These are phyloP conservation scores for Torulaspora franciscae DNA, from an alignment of 805 yeast genomes.

Conservation along the genomic window DNA sequence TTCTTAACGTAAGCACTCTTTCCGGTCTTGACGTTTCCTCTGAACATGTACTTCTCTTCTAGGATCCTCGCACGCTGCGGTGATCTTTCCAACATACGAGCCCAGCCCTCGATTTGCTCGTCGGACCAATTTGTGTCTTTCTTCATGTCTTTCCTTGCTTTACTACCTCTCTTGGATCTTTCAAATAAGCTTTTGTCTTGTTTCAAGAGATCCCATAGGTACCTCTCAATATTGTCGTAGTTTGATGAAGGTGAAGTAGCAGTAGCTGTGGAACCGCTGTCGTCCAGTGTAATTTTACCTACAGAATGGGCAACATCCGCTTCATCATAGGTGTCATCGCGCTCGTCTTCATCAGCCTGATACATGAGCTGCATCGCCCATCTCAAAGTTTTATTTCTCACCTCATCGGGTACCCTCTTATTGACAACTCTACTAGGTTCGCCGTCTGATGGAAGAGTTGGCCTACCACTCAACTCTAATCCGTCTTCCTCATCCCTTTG, in stretches of 20 bases:
- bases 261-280: slow-evolving; percentile 18
- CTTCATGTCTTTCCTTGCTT: slow-evolving; percentile 48
- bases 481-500: slow-evolving; percentile 6
- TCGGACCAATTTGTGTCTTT: slow-evolving; percentile 65
- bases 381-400: slow-evolving; percentile 53
- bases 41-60: slow-evolving; percentile 57
- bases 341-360: slow-evolving; percentile 78
- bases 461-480: slow-evolving; percentile 2
- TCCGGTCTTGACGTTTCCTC: slow-evolving; percentile 37
- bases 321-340: slow-evolving; percentile 72
- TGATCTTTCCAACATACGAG: slow-evolving; percentile 60
- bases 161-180: slow-evolving; percentile 47
- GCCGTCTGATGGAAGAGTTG: slow-evolving; percentile 7
- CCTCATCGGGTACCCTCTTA: slow-evolving; percentile 40
- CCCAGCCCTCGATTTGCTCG: slow-evolving; percentile 94
- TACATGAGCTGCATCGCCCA: slow-evolving; percentile 61
- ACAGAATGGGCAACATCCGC: slow-evolving; percentile 34
- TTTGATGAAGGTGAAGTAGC: slow-evolving; percentile 16
- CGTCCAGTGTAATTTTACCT: slow-evolving; percentile 10
- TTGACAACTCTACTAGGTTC: slow-evolving; percentile 15
- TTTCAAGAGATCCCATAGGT: slow-evolving; percentile 53
- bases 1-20: slow-evolving; percentile 33
- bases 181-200: slow-evolving; percentile 47
- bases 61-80: slow-evolving; percentile 57
- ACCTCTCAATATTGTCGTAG: slow-evolving; percentile 47